Base-by-base conservation (phyloP, 129 eudicot species). In the Flaveria brownii region DNA sequence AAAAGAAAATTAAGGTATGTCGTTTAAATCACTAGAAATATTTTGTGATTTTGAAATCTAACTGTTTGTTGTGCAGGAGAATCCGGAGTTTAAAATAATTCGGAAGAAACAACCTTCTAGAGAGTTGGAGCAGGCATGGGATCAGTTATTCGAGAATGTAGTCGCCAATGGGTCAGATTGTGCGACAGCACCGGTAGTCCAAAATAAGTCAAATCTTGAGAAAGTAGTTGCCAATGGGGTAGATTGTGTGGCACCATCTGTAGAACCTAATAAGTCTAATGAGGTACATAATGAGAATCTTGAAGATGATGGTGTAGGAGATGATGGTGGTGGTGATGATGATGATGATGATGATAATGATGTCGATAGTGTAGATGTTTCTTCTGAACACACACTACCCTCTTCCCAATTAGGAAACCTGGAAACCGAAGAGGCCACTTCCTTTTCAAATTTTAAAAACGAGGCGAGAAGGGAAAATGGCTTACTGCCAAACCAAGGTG, bases 41-140 rank as follows among this genome's bases (percentile, higher is more conserved):
- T 5, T 18, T 71, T 49, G 12, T n/a, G 18, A 39, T 41, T 3
- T 12, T 73, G 22, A 14, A 73, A 36, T 54, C 9, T 39, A 54
- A 39, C 6, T 0, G 11, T 15, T 23, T 4, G 60, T 9, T 11
- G 20, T 28, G 7, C 55, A 73, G 52, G 66, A 43, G 45, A 62
- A 45, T 15, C 50, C 30, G 15, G 46, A 57, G 12, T n/a, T 73
- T 39, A 43, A 46, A 57, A 18, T 16, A 42, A 2, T 73, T 73
- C 41, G 23, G 16, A 73, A 57, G 9, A 57, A 55, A 5, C 77
- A 73, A 42, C 77, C 77, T 26, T 73, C 77, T 41, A 43, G 3
- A 41, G 41, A 73, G 14, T 17, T 73, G 23, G 68, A 73, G 62
- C 68, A 73, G 55, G 77, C 54, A 73, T 73, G 77, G 68, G 49